These are phyloP conservation scores for Scheffersomyces segobiensis DNA, from an alignment of 1,139 yeast species.

Conservation along the genomic window DNA sequence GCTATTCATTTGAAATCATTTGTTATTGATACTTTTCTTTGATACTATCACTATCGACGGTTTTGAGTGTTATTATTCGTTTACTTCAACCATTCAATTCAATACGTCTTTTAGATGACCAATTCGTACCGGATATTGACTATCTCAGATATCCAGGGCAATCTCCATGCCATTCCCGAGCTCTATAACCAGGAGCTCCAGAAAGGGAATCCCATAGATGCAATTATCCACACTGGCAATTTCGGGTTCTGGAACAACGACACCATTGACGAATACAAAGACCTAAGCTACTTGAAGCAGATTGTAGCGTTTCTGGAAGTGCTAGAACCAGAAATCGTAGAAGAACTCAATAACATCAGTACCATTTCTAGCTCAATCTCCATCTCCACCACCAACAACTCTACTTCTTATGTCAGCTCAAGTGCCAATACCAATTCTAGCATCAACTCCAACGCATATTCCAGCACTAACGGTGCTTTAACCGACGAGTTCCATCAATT, in stretches of 20 bases:
- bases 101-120: background rate
- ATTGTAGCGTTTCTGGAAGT: constrained; percentile 70
- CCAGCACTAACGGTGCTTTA: background rate
- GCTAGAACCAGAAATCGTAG: constrained; percentile 45
- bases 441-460: constrained; percentile 5
- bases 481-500: constrained; percentile 20
- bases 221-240: constrained; percentile 73
- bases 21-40: background rate
- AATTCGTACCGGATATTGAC: constrained; percentile 20
- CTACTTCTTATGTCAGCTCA: constrained; percentile 31
- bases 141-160: constrained; percentile 38
- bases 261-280: constrained; percentile 53
- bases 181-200: constrained; percentile 17
- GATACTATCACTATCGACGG: background rate
- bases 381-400: background rate
- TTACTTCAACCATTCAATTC: background rate
- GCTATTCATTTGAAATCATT: background rate
- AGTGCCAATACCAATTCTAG: constrained; percentile 13
- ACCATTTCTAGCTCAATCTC: constrained; percentile 29
- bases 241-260: constrained; percentile 73
- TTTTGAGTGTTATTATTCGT: background rate
- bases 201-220: constrained; percentile 16
- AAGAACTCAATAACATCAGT: constrained; percentile 48
- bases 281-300: constrained; percentile 57
- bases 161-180: constrained; percentile 21